Evolutionary conservation across 805 yeast species (phyloP), one percentile per base, ranked within the genome.

Genomic region (Sporopachydermia lactativora): DNA sequence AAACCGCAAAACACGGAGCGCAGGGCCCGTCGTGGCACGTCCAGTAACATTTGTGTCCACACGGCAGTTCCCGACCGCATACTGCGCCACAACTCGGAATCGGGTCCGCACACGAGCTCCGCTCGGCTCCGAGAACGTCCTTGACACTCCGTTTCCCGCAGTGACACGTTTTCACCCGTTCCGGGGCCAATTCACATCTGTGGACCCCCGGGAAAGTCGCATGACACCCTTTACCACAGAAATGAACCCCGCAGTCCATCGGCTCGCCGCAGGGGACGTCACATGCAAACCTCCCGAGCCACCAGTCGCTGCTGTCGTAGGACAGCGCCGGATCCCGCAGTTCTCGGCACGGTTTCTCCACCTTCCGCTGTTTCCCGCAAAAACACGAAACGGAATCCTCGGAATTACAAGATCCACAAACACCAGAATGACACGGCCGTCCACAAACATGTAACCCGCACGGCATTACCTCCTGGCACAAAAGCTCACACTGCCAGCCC

Each of bases 11-110:
- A 58, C 96, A 88, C 2, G 76, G 74, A 4, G 77, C 66, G 53
- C 95, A 86, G 1, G 67, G 66, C 1, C 94, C 96, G 11, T 65
- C 69, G 56, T 86, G 96, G 57, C 96, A 86, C 18, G 61, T 61
- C 56, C 72, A 66, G 43, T 66, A 64, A 57, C 96, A 86, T 14
- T 45, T 52, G 44, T 70, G 89, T 2, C 95, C 95, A 62, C 96
- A 86, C 0, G 66, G 57, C 34, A 84, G 56, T 4, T 42, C 40
- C 54, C 80, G 81, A 3, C 68, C 77, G 58, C 96, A 86, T 0
- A 59, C 58, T 3, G 65, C 51, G 4, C 66, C 75, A 61, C 96
- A 86, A 5, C 77, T 73, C 3, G 95, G 92, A 31, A 85, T 67
- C 1, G 85, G 80, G 47, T 84, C 95, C 1, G 80, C 65, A 58